Evolutionary conservation across 768 basidiomycete species (phyloP), one percentile per base, ranked within the genome.

Genomic region (Leccinum barrowsii): DNA sequence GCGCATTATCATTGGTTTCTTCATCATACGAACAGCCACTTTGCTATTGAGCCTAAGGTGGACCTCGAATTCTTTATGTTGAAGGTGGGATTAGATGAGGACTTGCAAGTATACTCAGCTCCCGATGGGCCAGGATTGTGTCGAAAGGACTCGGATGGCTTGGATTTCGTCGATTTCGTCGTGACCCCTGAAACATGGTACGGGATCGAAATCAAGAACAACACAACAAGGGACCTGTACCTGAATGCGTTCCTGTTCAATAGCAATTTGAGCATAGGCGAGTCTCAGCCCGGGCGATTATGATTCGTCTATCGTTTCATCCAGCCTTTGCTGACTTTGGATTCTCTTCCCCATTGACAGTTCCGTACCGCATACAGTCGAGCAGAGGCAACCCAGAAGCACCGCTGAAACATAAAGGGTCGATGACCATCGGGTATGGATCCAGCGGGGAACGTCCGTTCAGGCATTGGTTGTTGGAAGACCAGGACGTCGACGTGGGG

Each of bases 241-340:
- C 65, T 76, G 21, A 76, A 75, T 30, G 66, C 77, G 5, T 77
- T 78, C 61, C 74, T 77, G 55, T 80, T 80, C 52, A 78, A 80
- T 7, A 70, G 66, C n/a, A 73, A 74, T 53, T 58, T 77, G 40
- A 66, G 68, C 2, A 76, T 79, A 51, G 67, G 75, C 74, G 70
- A 46, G 53, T 28, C 21, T 22, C 17, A 12, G 37, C 21, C 10
- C 7, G 4, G 13, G 4, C 26, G 4, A 2, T 42, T 3, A 19
- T 28, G 0, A 4, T 26, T 34, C 5, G 3, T 54, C 26, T 22
- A 30, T 4, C 46, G 13, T 8, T 26, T 34, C 5, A 4, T 54
- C 22, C 26, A 34, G 5, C 40, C 21, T 7, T 22, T 2, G 30
- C 5, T 57, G 28, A 65, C n/a, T 12, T 2, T 19, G 5, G 10